Base-by-base conservation (phyloP, 495 filamentous ascomycete species). In the Cladorrhinum samala region DNA sequence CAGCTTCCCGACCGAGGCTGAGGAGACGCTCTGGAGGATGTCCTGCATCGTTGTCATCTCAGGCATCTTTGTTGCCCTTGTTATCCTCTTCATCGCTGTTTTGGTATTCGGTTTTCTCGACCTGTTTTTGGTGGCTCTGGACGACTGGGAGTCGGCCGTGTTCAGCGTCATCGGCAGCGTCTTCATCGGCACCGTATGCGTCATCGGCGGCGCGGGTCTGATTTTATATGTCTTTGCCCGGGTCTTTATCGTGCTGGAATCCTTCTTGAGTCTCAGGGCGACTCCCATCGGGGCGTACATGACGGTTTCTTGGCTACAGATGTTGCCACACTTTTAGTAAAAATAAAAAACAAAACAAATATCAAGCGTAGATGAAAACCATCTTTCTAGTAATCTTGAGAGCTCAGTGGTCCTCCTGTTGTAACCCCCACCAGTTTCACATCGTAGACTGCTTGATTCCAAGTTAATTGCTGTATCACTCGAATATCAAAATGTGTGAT, bases 191-290 rank as follows among this genome's bases (percentile, higher is more conserved):
- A n/a, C n/a, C n/a, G n/a, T n/a, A n/a, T n/a, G n/a, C n/a, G n/a
- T n/a, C n/a, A 19, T 19, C 2, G 14, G 19, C 14, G 3, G 18
- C 4, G 20, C 11, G 19, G 39, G 39, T 14, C 11, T 41, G 39
- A 11, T 33, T 33, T 33, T 33, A 33, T 33, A 33, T 33, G 11
- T 11, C 27, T 5, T 11, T 33, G 5, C 27, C n/a, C 16, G 48
- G 7, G 13, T 25, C 2, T 50, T 23, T 36, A 40, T 50, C 16
- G 48, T 50, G 36, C 17, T 50, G 8, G 48, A 50, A 36, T 38
- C 48, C 3, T 50, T 50, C 21, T 17, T 50, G n/a, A 41, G 18
- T 24, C 36, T 50, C 11, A 20, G 48, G 21, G 48, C 18, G 16
- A 18, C 13, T 11, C 48, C 37, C 1, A 50, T 50, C 14, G 48